Base-by-base conservation (phyloP, 352 stramenopile genomes). In the Globisporangium abappressorium region DNA sequence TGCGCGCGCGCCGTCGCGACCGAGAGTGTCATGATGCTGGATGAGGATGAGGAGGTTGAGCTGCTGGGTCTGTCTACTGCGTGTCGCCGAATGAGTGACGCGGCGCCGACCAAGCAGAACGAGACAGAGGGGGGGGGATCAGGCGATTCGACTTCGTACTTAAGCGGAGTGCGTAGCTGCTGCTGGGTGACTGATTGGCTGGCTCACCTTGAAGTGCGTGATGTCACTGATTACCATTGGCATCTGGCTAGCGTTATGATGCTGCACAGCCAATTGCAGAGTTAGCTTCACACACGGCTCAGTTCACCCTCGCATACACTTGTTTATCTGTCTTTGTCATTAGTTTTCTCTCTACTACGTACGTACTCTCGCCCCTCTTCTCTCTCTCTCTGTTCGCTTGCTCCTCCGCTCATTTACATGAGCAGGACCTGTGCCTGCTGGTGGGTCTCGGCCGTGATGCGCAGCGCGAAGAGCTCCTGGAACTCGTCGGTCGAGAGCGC, bases 381-480 rank as follows among this genome's bases (percentile, higher is more conserved):
- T 11, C 15, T 22, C 9, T 2, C 30, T 14, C 26, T 15, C 5
- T 18, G 24, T 26, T 26, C 46, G n/a, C 41, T 20, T 47, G 5
- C 15, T 20, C 41, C 38, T 47, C 14, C 30, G 3, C 41, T 49
- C 15, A 20, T 2, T 65, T 87, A 92, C 62, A 81, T 74, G 47
- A 92, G 76, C 67, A 92, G 57, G 62, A 85, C 62, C 61, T 88
- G 79, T 24, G 84, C 84, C 70, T 93, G 71, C 57, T 89, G 81
- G 74, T 93, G 85, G 30, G 85, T 90, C 69, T 91, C 80, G 33
- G 85, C 85, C 63, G 85, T 93, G 60, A 93, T 81, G 53, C 85
- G 83, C 67, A 93, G 86, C 26, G 82, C 85, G 65, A 89, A 91
- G 58, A 94, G 75, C 69, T 94, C 85, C 33, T 88, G 85, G 57